Base-by-base conservation (phyloP, 768 basidiomycete species). In the Tubosaeta sp. region DNA sequence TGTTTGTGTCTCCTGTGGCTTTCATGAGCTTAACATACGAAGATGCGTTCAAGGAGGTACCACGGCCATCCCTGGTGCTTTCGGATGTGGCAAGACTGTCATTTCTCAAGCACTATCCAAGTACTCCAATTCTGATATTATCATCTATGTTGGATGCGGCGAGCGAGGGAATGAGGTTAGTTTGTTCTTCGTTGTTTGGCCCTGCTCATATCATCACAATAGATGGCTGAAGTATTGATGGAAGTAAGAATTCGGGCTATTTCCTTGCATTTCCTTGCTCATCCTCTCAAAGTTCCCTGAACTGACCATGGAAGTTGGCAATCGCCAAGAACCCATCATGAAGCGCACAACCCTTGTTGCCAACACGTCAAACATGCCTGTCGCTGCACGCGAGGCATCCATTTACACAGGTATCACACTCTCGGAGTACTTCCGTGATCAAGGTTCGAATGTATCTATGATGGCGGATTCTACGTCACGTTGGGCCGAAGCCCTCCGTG, bases 351-450 rank as follows among this genome's bases (percentile, higher is more conserved):
- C 95, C 13, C 84, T 99, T 22, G 95, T 99, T 55, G 97, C 97
- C 59, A 99, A 99, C 70, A 99, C 97, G 3, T 99, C 97, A 45
- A 98, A 98, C 76, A 99, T 99, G 97, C 97, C 97, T 60, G 97
- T 99, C 61, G 97, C 97, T 41, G 97, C 97, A 41, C 91, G 97
- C 59, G 97, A 99, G 73, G 97, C 97, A 5, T 97, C 95, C 17
- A 98, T 99, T 68, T 99, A 99, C 74, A 99, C 97, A 48, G 97
- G 97, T 62, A 98, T 98, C 73, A 98, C 97, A 1, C 83, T 98
- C 19, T 94, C 97, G 25, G 97, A 99, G 66, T 98, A 98, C 75
- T 98, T 97, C 88, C 91, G 97, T 72, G 97, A 99, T 71, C 97
- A 98, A 71, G 97, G 97, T 17, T 85, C 80, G 65, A 94, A 98